phyloP scores from a whole-genome alignment of 2,329 filamentous ascomycete genomes.

The Calonectria ilicicola region DNA sequence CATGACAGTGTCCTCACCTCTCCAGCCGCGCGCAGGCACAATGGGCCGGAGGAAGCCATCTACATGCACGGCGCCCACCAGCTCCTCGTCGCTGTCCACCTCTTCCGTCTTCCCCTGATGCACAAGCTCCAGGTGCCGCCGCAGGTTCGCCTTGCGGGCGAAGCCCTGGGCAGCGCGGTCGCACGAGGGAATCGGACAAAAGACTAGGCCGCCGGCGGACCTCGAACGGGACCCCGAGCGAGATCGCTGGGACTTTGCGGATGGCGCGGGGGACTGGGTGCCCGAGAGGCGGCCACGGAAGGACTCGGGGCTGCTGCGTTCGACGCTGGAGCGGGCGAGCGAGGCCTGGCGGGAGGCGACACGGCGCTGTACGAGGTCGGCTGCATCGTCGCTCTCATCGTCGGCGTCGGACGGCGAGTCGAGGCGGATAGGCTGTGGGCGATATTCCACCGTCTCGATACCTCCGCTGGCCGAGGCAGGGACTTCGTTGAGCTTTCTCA shows the following conservation, averaged over 20 bases:
- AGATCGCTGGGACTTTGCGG: slow-evolving; percentile 31
- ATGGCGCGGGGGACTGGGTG: slow-evolving; percentile 32
- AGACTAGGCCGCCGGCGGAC: slow-evolving; percentile 48
- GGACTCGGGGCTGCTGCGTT: slow-evolving; percentile 37
- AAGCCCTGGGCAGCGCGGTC: slow-evolving; percentile 53
- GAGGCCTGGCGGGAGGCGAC: slow-evolving; percentile 47
- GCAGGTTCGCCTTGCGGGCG: slow-evolving; percentile 49
- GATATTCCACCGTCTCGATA: slow-evolving; percentile 45
- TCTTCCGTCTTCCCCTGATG: slow-evolving; percentile 52
- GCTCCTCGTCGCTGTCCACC: slow-evolving; percentile 62
- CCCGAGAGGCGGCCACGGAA: slow-evolving; percentile 35
- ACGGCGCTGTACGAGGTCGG: slow-evolving; percentile 44
- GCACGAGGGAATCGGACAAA: slow-evolving; percentile 53
- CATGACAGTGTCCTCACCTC: slow-evolving; percentile 48
- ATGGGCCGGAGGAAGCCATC: slow-evolving; percentile 76
- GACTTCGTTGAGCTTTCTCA: slow-evolving; percentile 65
- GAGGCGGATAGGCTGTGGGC: slow-evolving; percentile 43
- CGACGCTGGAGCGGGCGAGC: slow-evolving; percentile 40
- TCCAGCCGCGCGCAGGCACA: slow-evolving; percentile 60
- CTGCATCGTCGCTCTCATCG: slow-evolving; percentile 41
- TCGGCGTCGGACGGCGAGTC: slow-evolving; percentile 37
- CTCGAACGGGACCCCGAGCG: slow-evolving; percentile 45
- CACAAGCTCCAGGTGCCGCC: slow-evolving; percentile 52
- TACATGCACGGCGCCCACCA: slow-evolving; percentile 73
- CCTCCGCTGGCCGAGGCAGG: slow-evolving; percentile 38